Percentiles rank a stretch among this genome's conserved stretches.
These are phyloP conservation scores for Medicago ruthenica DNA, from an alignment of 306 rosid genomes.

Conservation along the genomic window DNA sequence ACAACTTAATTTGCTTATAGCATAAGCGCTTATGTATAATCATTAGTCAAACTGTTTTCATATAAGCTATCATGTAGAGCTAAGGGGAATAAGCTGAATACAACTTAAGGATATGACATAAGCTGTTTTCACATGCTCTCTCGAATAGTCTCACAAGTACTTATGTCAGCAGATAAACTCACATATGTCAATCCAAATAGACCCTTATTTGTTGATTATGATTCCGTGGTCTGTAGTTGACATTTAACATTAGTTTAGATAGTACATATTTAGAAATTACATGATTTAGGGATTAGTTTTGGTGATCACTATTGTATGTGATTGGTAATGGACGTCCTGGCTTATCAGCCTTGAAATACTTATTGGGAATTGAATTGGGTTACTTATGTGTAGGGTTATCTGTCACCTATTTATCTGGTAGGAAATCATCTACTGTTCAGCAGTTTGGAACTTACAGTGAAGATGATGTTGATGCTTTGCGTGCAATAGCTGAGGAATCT, in stretches of 20 bases:
- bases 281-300: neutral
- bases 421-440: constrained; percentile 58
- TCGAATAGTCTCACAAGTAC: neutral
- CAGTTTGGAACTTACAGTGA: constrained; percentile 79
- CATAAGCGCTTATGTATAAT: neutral
- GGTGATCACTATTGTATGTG: neutral
- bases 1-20: neutral
- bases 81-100: neutral
- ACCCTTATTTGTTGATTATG: neutral
- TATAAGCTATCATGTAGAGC: neutral
- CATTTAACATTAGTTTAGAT: neutral
- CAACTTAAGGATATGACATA: neutral
- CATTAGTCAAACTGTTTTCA: neutral
- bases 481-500: constrained; percentile 96
- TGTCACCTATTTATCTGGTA: constrained; percentile 86
- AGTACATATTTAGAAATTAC: neutral
- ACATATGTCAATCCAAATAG: neutral
- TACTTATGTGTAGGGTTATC: constrained; percentile 59
- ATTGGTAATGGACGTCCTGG: neutral
- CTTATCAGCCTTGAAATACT: neutral
- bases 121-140: neutral
- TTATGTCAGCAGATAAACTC: neutral
- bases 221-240: neutral
- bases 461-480: constrained; percentile 87
- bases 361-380: neutral